These are phyloP conservation scores for Ustilago trichophora DNA, from an alignment of 1,284 basidiomycete genomes.

Conservation along the genomic window DNA sequence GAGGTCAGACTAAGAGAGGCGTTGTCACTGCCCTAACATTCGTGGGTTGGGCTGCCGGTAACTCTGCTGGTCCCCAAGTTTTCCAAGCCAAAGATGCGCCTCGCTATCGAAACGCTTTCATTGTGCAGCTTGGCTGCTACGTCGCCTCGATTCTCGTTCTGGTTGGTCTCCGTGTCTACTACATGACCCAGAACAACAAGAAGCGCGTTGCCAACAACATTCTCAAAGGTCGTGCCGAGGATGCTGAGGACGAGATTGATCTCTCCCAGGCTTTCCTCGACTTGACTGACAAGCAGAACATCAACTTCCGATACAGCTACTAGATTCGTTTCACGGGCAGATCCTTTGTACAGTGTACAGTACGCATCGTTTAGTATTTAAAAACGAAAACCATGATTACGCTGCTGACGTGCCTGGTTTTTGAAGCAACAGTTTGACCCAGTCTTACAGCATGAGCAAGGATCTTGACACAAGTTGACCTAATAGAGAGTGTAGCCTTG, in stretches of 20 bases:
- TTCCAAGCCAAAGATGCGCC: constrained; percentile 50
- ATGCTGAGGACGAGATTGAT: constrained; percentile 37
- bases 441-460: no score
- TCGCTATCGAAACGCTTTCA: constrained; percentile 68
- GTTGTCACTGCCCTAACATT: constrained; percentile 44
- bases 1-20: constrained; percentile 52
- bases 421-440: no score
- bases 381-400: no score
- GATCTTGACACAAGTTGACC: no score
- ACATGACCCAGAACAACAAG: constrained; percentile 70
- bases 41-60: constrained; percentile 53
- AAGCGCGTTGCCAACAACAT: constrained; percentile 36
- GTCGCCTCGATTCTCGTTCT: constrained; percentile 69
- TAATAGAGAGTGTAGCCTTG: no score
- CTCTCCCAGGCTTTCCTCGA: constrained; percentile 35
- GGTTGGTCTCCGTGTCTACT: constrained; percentile 68
- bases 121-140: constrained; percentile 71
- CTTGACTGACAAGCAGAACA: constrained; percentile 42
- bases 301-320: constrained; percentile 45
- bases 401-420: no score
- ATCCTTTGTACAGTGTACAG: no score
- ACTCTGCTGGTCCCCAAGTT: constrained; percentile 55
- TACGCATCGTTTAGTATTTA: no score
- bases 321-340: no score
- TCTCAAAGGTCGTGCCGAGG: constrained; percentile 23